A percentile compares a stretch with the other conserved stretches of the same genome.
phyloP scores from a whole-genome alignment of 2,329 filamentous ascomycete genomes.

The Trichoderma oligosporum region DNA sequence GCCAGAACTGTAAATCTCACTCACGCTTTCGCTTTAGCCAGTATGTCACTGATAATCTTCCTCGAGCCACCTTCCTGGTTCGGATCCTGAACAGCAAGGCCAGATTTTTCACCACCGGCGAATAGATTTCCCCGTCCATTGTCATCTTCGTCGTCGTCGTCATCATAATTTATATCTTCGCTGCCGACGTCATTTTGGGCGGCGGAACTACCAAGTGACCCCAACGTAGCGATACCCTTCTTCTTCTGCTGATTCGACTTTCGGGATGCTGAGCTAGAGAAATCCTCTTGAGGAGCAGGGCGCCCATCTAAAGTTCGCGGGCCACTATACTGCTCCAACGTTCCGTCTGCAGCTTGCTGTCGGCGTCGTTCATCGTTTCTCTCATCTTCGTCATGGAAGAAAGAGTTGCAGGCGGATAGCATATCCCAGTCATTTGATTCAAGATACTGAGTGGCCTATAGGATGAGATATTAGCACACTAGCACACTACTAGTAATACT shows the following conservation, averaged over 20 bases:
- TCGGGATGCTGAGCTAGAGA: conserved; percentile 32
- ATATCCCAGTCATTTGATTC: conserved; percentile 64
- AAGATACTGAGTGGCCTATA: conserved; percentile 65
- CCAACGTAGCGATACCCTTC: conserved; percentile 59
- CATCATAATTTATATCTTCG: conserved; percentile 58
- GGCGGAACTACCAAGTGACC: conserved; percentile 50
- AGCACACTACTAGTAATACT: too few relatives aligned
- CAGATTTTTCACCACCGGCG: conserved; percentile 81
- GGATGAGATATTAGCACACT: not conserved
- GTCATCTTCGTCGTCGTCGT: conserved; percentile 53
- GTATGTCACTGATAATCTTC: conserved; percentile 59
- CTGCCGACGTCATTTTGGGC: conserved; percentile 50
- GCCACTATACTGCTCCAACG: conserved; percentile 47
- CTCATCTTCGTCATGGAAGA: conserved; percentile 57
- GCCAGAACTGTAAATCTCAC: conserved; percentile 21
- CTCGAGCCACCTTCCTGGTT: conserved; percentile 45
- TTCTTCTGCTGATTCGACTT: conserved; percentile 46
- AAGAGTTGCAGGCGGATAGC: conserved; percentile 57
- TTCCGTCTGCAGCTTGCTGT: conserved; percentile 39
- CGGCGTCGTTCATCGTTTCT: conserved; percentile 42
- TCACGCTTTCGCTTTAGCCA: conserved; percentile 61
- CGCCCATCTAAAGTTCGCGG: conserved; percentile 61
- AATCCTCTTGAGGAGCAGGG: conserved; percentile 45
- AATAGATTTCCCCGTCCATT: conserved; percentile 66
- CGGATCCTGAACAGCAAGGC: conserved; percentile 64